Evolutionary conservation across 495 filamentous ascomycete genomes (phyloP), one percentile per base, ranked within the genome.

Genomic region (Podospora appendiculata): DNA sequence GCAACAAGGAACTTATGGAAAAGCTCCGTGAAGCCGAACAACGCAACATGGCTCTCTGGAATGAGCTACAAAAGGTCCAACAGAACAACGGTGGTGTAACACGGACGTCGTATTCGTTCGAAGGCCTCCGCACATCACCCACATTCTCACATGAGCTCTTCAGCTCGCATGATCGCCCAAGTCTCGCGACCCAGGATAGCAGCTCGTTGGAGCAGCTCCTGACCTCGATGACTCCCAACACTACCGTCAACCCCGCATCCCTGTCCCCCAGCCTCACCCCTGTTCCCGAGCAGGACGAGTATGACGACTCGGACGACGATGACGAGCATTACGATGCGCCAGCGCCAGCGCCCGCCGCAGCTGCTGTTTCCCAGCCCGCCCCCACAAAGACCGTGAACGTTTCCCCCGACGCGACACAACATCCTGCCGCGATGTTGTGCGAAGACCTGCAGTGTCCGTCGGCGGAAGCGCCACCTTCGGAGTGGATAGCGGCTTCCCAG

Each of bases 371-470:
- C 36, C 57, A 57, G 25, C 50, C 59, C 46, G 46, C 67, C 45
- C 48, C 66, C 60, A 66, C 68, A 58, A 8, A 36, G 46, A 38
- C 50, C 33, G 53, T 49, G 51, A 78, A 78, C 70, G 78, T 79
- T 77, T 84, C 86, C 75, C 76, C 86, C 81, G 88, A 93, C 78
- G 71, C 80, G 93, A 90, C 90, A 96, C 92, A 95, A 95, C 92
- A 95, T 96, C 89, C 93, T 96, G 93, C 93, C 78, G 92, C 79
- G 90, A 84, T 96, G 91, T 95, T 96, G 92, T 96, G 89, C 79
- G 47, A 46, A 42, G 93, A 92, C 93, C 93, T 95, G 93, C 93
- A 86, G 93, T 98, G 93, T 96, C 93, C 82, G 84, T 90, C 84
- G 80, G 76, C 71, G 74, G 78, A 72, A 70, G 73, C 66, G 62